These are phyloP conservation scores for Neurospora sp. DNA, from an alignment of 495 filamentous ascomycete genomes.

Conservation along the genomic window DNA sequence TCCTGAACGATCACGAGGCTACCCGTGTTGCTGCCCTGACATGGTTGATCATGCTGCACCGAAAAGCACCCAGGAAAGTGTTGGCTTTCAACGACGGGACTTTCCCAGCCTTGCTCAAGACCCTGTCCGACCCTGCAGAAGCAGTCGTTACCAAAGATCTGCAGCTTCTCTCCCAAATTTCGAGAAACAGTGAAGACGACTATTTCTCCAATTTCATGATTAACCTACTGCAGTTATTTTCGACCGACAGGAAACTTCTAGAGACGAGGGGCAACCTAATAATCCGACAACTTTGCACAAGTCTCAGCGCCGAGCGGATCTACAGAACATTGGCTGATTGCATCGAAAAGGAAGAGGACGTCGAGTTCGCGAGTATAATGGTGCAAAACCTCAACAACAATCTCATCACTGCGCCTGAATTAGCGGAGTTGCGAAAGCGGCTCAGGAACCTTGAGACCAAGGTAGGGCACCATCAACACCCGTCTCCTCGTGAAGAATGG, in stretches of 20 bases:
- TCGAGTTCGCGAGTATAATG: constrained; percentile 99
- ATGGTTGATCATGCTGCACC: constrained; percentile 96
- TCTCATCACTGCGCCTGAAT: constrained; percentile 90
- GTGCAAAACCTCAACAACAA: constrained; percentile 99
- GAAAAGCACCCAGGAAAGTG: constrained; percentile 87
- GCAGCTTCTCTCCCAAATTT: constrained; percentile 91
- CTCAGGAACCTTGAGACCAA: constrained; percentile 82
- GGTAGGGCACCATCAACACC: constrained; percentile 29
- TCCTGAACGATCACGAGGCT: constrained; percentile 92
- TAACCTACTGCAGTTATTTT: constrained; percentile 87
- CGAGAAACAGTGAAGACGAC: constrained; percentile 87
- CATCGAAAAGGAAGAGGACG: constrained; percentile 94
- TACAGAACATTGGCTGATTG: constrained; percentile 95
- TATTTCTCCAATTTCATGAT: constrained; percentile 99
- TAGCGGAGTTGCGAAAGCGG: constrained; percentile 81
- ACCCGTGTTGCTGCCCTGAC: constrained; percentile 87
- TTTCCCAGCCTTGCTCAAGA: constrained; percentile 93
- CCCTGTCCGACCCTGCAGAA: constrained; percentile 89
- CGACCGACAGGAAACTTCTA: constrained; percentile 79
- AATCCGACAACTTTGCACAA: constrained; percentile 88
- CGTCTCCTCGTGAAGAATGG: neutral
- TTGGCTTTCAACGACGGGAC: constrained; percentile 95
- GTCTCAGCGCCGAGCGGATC: constrained; percentile 85
- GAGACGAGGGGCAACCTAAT: constrained; percentile 94
- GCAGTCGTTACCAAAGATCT: constrained; percentile 93